Conservation (phyloP, 768 basidiomycete species). For the Kwoniella dendrophila region DNA sequence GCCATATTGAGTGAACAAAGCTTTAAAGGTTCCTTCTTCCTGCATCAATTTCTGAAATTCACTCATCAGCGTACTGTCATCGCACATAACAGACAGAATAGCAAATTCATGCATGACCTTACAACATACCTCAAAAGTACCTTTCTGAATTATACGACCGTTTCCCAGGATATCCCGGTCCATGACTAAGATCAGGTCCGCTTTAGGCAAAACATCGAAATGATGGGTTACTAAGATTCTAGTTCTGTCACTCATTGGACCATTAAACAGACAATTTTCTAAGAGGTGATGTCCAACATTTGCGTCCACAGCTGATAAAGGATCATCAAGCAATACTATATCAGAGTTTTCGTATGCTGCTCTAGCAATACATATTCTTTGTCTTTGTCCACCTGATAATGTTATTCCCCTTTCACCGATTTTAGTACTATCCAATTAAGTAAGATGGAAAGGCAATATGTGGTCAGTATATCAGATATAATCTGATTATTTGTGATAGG, state of each 20-base stretch:
- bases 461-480: not conserved
- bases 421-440: conserved; percentile 59
- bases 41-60: not conserved
- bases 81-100: not conserved
- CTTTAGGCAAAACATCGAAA: conserved; percentile 49
- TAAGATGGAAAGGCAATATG: not conserved
- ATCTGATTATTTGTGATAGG: conserved; percentile 54
- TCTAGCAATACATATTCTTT: conserved; percentile 50
- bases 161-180: conserved; percentile 31
- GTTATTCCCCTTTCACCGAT: conserved; percentile 75
- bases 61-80: not conserved
- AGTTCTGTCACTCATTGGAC: conserved; percentile 62
- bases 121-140: conserved; percentile 62
- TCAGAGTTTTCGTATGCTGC: conserved; percentile 44
- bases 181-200: conserved; percentile 53
- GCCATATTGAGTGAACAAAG: not conserved
- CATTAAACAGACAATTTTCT: conserved; percentile 62
- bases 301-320: conserved; percentile 74
- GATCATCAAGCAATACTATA: conserved; percentile 55
- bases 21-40: not conserved
- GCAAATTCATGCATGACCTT: too few relatives aligned
- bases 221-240: conserved; percentile 63
- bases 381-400: conserved; percentile 54
- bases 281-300: conserved; percentile 71
- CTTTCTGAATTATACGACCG: conserved; percentile 64